These are phyloP conservation scores for Dendrobium huoshanense DNA, from an alignment of 106 monocot species.

Conservation along the genomic window DNA sequence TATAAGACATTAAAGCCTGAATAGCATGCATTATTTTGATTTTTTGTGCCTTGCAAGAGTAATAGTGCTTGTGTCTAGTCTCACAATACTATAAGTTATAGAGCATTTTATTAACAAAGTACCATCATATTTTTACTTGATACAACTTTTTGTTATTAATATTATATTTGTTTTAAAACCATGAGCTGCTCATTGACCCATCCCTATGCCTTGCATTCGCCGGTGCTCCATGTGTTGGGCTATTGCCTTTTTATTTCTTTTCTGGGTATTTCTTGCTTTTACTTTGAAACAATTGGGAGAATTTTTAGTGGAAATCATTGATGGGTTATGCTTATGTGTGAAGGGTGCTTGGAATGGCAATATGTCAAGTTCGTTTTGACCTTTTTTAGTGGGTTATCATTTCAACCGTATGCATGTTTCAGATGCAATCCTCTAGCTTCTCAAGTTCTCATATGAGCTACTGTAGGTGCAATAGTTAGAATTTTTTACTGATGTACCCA, in stretches of 20 bases:
- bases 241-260: background rate
- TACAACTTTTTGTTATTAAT: too few species aligned
- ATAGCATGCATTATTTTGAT: too few species aligned
- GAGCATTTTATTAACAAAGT: too few species aligned
- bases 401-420: background rate
- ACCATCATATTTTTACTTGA: too few species aligned
- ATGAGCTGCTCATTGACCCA: too few species aligned
- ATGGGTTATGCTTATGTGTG: background rate
- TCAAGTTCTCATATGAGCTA: background rate
- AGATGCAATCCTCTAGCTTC: background rate
- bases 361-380: background rate
- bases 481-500: background rate
- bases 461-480: background rate
- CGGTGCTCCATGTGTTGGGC: too few species aligned
- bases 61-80: too few species aligned
- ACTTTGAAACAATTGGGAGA: background rate
- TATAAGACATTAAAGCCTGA: too few species aligned
- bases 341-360: background rate
- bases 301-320: background rate
- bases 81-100: too few species aligned
- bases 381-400: background rate
- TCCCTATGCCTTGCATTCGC: too few species aligned
- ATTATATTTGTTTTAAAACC: too few species aligned
- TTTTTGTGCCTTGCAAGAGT: too few species aligned
- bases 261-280: background rate